Conservation (phyloP, 1,284 basidiomycete genomes). For the Bondarzewia mesenterica region DNA sequence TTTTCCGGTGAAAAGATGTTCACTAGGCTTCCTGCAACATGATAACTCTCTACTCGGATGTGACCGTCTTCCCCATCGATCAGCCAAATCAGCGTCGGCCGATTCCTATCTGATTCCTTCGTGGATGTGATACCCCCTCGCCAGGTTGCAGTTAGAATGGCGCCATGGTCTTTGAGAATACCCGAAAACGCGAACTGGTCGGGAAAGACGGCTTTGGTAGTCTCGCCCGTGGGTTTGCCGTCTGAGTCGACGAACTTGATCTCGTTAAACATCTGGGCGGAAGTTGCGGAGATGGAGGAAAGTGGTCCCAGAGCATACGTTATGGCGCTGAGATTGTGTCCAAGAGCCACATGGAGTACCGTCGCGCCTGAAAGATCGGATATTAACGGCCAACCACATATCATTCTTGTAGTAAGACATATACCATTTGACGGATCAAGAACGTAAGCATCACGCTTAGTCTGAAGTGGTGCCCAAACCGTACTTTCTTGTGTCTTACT, state of each 20-base stretch:
- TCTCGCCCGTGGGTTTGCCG: not conserved
- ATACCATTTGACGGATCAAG: conserved; percentile 4
- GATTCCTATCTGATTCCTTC: not conserved
- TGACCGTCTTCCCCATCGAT: conserved; percentile 14
- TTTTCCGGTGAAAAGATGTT: not conserved
- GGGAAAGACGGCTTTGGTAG: not conserved
- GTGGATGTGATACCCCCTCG: not conserved
- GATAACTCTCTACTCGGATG: conserved; percentile 8
- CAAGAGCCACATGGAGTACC: conserved; percentile 5
- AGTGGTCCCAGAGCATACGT: conserved; percentile 10
- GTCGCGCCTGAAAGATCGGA: conserved; percentile 6
- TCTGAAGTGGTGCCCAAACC: not conserved
- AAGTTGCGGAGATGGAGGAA: conserved; percentile 9
- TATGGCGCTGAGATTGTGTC: conserved; percentile 11
- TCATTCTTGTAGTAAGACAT: too few relatives aligned
- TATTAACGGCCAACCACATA: too few relatives aligned
- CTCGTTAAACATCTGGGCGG: not conserved
- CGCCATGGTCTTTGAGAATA: conserved; percentile 3
- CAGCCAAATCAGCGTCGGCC: conserved; percentile 6
- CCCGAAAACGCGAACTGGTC: conserved; percentile 5
- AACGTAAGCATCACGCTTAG: not conserved
- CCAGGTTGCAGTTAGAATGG: conserved; percentile 3
- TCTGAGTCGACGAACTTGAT: not conserved
- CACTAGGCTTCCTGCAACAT: too few relatives aligned
- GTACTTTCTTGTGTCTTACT: not conserved